Conservation (phyloP, 2,329 filamentous ascomycete genomes). For the Tolypocladium ovalisporum region DNA sequence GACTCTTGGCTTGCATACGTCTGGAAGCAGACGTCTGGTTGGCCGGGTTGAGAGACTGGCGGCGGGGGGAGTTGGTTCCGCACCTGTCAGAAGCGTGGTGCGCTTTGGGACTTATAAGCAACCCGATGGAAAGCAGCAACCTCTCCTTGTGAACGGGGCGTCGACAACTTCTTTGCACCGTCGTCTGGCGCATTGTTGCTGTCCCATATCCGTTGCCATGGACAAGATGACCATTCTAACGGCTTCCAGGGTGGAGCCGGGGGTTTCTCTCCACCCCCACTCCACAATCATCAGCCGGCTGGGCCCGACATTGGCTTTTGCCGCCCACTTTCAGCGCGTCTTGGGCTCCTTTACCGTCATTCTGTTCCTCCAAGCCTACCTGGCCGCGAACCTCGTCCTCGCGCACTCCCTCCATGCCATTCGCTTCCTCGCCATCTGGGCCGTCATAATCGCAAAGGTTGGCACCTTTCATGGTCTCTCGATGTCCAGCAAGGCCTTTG, state of each 20-base stretch:
- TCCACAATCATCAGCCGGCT: conserved; percentile 21
- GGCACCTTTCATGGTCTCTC: conserved; percentile 17
- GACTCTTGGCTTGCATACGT: background rate
- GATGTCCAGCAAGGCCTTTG: conserved; percentile 16
- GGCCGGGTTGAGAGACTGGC: background rate
- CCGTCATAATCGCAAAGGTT: conserved; percentile 16
- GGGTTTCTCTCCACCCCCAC: conserved; percentile 15
- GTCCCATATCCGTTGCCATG: conserved; percentile 7
- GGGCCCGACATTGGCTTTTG: conserved; percentile 21
- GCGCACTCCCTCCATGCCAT: conserved; percentile 11
- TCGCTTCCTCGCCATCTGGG: conserved; percentile 13
- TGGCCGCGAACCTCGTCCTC: conserved; percentile 17
- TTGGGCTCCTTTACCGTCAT: conserved; percentile 19
- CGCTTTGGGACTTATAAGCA: background rate
- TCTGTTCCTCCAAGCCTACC: conserved; percentile 18
- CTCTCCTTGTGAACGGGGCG: background rate
- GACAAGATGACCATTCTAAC: conserved; percentile 27
- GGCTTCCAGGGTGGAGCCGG: conserved; percentile 23
- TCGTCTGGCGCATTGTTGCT: background rate
- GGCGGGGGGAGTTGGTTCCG: background rate
- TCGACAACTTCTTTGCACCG: background rate
- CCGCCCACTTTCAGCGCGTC: conserved; percentile 22
- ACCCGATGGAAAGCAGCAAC: background rate
- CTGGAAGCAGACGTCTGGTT: background rate
- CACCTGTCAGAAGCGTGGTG: background rate